Conservation (phyloP, 2,329 filamentous ascomycete species). For the Nothophoma quercina region DNA sequence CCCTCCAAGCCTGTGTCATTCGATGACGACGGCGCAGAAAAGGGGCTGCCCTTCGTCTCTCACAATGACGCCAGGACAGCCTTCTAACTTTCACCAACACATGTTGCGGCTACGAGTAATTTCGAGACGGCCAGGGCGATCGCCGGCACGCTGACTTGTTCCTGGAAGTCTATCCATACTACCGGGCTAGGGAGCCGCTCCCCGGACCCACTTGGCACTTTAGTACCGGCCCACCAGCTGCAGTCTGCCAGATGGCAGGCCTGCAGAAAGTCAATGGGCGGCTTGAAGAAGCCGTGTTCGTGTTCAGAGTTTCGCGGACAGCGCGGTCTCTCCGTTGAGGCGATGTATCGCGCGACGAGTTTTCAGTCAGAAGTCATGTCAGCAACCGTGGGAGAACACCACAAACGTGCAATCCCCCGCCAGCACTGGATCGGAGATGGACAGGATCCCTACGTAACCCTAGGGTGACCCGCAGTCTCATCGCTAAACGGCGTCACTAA, state of each 20-base stretch:
- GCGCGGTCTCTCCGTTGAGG: background rate
- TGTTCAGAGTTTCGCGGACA: background rate
- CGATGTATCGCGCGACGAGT: background rate
- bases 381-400: background rate
- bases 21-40: slow-evolving; percentile 39
- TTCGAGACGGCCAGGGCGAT: slow-evolving; percentile 37
- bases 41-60: slow-evolving; percentile 29
- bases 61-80: slow-evolving; percentile 32
- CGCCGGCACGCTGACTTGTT: slow-evolving; percentile 42
- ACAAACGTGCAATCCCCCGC: slow-evolving; percentile 15
- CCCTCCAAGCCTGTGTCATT: slow-evolving; percentile 26
- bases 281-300: background rate
- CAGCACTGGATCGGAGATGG: slow-evolving; percentile 25
- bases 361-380: background rate
- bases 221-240: slow-evolving; percentile 31
- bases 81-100: slow-evolving; percentile 30
- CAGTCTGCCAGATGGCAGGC: slow-evolving; percentile 22
- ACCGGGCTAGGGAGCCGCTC: slow-evolving; percentile 45
- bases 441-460: slow-evolving; percentile 15
- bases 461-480: slow-evolving; percentile 25
- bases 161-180: slow-evolving; percentile 44
- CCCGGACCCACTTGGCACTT: slow-evolving; percentile 44
- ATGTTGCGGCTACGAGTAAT: slow-evolving; percentile 37
- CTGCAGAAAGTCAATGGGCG: slow-evolving; percentile 1
- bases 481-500: slow-evolving; percentile 22